Percentiles rank a stretch among this genome's conserved stretches.
Evolutionary conservation across 768 basidiomycete genomes (phyloP).

Genomic region (Lenzites betulinus): DNA sequence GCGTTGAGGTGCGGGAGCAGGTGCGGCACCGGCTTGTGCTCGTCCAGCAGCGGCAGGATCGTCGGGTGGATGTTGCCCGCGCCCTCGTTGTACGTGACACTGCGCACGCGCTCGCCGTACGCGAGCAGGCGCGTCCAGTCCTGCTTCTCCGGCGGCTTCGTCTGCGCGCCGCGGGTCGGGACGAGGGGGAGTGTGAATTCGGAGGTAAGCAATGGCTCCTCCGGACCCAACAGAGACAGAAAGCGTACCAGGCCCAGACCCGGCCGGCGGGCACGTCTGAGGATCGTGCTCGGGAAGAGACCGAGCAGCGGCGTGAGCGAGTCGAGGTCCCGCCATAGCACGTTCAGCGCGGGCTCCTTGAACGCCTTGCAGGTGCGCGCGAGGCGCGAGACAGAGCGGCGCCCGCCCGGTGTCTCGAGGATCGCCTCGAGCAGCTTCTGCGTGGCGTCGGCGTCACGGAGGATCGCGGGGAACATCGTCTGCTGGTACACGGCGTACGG

Average conservation of each 20-base stretch:
- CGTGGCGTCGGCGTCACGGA: constrained; percentile 63
- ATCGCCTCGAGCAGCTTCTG: constrained; percentile 53
- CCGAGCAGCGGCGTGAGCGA: constrained; percentile 72
- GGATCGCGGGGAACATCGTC: constrained; percentile 54
- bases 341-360: constrained; percentile 67
- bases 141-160: constrained; percentile 58
- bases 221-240: constrained; percentile 12
- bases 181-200: constrained; percentile 6
- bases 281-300: constrained; percentile 64
- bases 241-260: constrained; percentile 73
- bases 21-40: constrained; percentile 60
- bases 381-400: constrained; percentile 66
- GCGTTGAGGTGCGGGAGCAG: constrained; percentile 71
- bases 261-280: constrained; percentile 72
- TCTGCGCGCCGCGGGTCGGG: constrained; percentile 37
- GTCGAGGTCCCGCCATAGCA: constrained; percentile 79
- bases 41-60: constrained; percentile 67
- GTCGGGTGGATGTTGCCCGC: constrained; percentile 63
- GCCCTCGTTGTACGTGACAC: constrained; percentile 69
- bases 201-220: constrained; percentile 19
- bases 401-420: constrained; percentile 61
- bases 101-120: constrained; percentile 69
- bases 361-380: constrained; percentile 76
- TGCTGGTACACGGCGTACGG: constrained; percentile 51
- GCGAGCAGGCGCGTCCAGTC: constrained; percentile 70